Evolutionary conservation across 2,329 filamentous ascomycete genomes (phyloP), one percentile per base, ranked within the genome.

Genomic region (Gnomoniopsis smithogilvyi): DNA sequence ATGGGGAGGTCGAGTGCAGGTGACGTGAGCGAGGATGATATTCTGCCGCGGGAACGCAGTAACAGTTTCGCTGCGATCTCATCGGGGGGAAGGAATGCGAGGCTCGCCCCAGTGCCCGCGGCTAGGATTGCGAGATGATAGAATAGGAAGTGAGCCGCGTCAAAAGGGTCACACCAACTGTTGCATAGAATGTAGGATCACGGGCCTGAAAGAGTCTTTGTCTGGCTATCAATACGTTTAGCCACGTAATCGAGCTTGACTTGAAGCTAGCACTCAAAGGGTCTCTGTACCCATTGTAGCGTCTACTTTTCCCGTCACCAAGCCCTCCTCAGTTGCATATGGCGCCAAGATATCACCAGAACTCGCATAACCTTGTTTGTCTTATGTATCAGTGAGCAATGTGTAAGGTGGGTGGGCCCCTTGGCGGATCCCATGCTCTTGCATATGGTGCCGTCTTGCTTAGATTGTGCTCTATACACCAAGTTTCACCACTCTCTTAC

Each of bases 21-120:
- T 22, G 57, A 57, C 47, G 41, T n/a, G n/a, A 57, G 57, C 22
- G 57, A 50, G 14, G 50, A 60, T 36, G 51, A 43, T 3, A 60
- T 62, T n/a, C 24, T 62, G 45, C 22, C 30, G 3, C 17, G 52
- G 38, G 36, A 56, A 33, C 8, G 22, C 7, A 12, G 22, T 15
- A 36, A 50, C 12, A 34, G 19, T 30, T 26, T 26, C 34, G n/a
- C 33, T 17, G 36, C 46, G 6, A 22, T 12, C 24, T 45, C 36
- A n/a, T 17, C n/a, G 6, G 8, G n/a, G 15, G 24, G 33, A 22
- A 48, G n/a, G 3, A 56, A 41, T 8, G n/a, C 26, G 6, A 36
- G 24, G 24, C 6, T 47, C 8, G 21, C 45, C 10, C 7, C 12
- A 6, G 21, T 47, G 11, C 45, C 19, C 11, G 45, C 45, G 8